These are phyloP conservation scores for Emiliania huxleyi DNA, from an alignment of 78 protist genomes.

Conservation along the genomic window DNA sequence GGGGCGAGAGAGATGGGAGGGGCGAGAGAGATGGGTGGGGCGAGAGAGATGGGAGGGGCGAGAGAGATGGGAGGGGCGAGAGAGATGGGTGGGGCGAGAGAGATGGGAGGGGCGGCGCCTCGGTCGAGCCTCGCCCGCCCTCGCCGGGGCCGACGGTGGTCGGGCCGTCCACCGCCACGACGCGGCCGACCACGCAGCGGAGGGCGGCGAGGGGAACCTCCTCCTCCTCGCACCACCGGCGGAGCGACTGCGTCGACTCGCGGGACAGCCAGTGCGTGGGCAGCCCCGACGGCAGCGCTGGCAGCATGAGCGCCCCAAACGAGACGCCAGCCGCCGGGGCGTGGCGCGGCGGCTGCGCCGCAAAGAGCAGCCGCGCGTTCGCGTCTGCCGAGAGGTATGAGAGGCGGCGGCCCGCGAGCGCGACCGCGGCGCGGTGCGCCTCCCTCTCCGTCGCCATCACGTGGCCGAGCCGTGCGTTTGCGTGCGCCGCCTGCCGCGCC, in stretches of 20 bases:
- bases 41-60: too few species aligned
- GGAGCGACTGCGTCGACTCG: neutral
- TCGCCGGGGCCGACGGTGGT: neutral
- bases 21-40: too few species aligned
- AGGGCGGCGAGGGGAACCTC: neutral
- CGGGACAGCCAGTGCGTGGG: neutral
- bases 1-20: too few species aligned
- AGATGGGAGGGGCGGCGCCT: too few species aligned
- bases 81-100: too few species aligned
- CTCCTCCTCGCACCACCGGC: neutral
- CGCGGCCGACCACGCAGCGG: neutral
- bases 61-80: too few species aligned
- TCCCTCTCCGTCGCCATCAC: neutral
- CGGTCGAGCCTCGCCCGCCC: neutral
- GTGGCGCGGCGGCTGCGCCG: neutral
- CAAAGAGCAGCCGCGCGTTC: neutral
- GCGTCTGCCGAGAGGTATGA: neutral
- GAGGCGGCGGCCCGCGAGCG: neutral
- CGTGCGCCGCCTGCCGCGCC: conserved; percentile 10
- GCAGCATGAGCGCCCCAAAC: neutral
- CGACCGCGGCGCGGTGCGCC: neutral
- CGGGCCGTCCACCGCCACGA: neutral
- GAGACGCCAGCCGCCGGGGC: neutral
- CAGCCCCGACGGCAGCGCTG: neutral
- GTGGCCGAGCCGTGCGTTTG: conserved; percentile 7